Conservation (phyloP, 2,329 filamentous ascomycete species). For the Paracorniculantispora psalliotae region DNA sequence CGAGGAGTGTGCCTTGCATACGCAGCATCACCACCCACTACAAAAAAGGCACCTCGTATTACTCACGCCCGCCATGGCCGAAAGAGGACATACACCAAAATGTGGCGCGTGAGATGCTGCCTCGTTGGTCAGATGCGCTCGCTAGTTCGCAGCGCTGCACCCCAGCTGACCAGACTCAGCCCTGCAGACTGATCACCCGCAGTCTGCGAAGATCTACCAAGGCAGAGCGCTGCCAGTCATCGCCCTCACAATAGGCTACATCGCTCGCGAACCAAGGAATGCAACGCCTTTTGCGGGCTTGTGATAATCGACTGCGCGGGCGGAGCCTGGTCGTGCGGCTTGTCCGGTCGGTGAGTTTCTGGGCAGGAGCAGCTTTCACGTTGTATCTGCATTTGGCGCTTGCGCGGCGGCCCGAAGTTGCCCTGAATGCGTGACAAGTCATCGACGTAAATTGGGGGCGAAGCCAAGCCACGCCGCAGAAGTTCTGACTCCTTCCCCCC, state of each 20-base stretch:
- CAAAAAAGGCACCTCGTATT: not conserved
- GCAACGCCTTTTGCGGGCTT: not conserved
- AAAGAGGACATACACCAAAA: not conserved
- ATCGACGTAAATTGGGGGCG: not conserved
- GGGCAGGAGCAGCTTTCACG: not conserved
- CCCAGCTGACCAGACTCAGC: conserved; percentile 12
- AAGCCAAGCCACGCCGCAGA: not conserved
- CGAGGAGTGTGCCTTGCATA: not conserved
- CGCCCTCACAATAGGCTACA: not conserved
- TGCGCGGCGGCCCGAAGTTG: not conserved
- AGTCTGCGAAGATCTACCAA: not conserved
- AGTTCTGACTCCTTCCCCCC: not conserved
- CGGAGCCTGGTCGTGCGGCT: not conserved
- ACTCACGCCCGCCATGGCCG: not conserved
- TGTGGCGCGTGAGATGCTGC: conserved; percentile 10
- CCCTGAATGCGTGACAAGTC: not conserved
- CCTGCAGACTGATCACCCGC: conserved; percentile 10
- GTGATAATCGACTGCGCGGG: not conserved
- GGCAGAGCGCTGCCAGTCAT: not conserved
- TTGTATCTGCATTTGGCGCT: not conserved
- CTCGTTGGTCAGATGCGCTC: conserved; percentile 12
- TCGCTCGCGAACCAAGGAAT: not conserved
- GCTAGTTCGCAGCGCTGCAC: not conserved
- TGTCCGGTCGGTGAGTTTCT: not conserved
- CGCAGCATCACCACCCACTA: not conserved